Evolutionary conservation across 345 rosid species (phyloP), one percentile per base, ranked within the genome.

Genomic region (Sonneratia caseolaris): DNA sequence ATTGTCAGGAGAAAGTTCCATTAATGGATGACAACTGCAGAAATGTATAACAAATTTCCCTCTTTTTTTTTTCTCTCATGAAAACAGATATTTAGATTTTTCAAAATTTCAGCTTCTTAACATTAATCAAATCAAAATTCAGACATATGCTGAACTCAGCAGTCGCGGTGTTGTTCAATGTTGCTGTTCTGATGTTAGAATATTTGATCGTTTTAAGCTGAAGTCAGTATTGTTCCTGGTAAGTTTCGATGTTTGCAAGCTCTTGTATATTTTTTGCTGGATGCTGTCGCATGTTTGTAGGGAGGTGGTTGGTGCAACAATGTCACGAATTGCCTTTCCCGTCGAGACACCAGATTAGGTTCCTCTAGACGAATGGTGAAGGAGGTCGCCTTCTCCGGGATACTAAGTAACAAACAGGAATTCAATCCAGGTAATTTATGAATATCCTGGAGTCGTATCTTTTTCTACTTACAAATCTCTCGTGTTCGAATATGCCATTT

Each of bases 261-360:
- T 32, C 42, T 40, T 67, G 16, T 37, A 21, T 55, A n/a, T 18
- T 57, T 21, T 57, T 57, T 6, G 13, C 45, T 21, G 13, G 64
- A 57, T 55, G 8, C 61, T 8, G 51, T 40, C 22, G 12, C 70
- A 32, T 19, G 36, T 68, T 64, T 40, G 22, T 65, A 94, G 98
- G 98, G 98, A 79, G 98, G 98, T 75, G 97, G 97, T 72, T 95
- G 99, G 98, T 95, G 99, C 81, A 86, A 90, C 75, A 87, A 92
- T 68, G 82, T 78, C 7, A 87, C 89, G 38, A 81, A 76, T 49
- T 95, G 99, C 76, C 79, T 87, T 38, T 75, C 37, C 27, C 86
- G 99, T 47, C 90, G 83, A 73, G 77, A 77, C 15, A 95, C 90
- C 4, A 88, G 79, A 69, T 77, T 90, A 78, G 99, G 98, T 73